Conservation (phyloP, 495 filamentous ascomycete species). For the Niebla homalea region DNA sequence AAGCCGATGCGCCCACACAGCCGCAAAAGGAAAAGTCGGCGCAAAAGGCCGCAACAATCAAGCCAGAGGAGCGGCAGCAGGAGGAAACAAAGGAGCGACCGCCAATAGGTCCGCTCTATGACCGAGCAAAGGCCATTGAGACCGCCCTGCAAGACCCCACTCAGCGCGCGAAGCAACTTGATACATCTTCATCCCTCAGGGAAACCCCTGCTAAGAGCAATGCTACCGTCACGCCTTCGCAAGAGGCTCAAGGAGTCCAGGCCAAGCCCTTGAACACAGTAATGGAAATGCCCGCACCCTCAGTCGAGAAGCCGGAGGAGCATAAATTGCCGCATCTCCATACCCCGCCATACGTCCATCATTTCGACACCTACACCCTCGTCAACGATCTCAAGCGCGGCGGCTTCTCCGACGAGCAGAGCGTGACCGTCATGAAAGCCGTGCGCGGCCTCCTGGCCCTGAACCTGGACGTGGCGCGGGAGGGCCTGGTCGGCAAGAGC, state of each 20-base stretch:
- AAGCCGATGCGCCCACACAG: conserved; percentile 8
- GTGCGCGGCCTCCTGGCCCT: conserved; percentile 42
- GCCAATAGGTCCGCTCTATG: conserved; percentile 4
- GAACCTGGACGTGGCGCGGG: conserved; percentile 67
- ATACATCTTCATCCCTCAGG: conserved; percentile 16
- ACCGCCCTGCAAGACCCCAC: neutral
- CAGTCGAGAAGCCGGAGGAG: conserved; percentile 27
- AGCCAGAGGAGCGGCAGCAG: conserved; percentile 12
- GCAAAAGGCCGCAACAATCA: conserved; percentile 15
- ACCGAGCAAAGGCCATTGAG: conserved; percentile 7
- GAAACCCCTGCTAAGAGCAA: conserved; percentile 21
- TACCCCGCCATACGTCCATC: conserved; percentile 73
- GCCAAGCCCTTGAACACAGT: conserved; percentile 51
- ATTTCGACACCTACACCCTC: conserved; percentile 87
- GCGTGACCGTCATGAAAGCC: conserved; percentile 10
- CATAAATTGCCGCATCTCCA: conserved; percentile 51
- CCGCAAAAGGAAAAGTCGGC: conserved; percentile 10
- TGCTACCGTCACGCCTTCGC: conserved; percentile 3
- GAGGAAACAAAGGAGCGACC: conserved; percentile 13
- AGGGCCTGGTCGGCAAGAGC: conserved; percentile 61
- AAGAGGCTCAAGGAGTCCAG: conserved; percentile 6
- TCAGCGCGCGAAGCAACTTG: conserved; percentile 15
- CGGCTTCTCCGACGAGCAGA: conserved; percentile 49
- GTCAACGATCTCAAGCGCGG: conserved; percentile 60
- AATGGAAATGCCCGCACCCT: conserved; percentile 36